These are phyloP conservation scores for Chlorella sp. DNA, from an alignment of 139 green algal species.

Conservation along the genomic window DNA sequence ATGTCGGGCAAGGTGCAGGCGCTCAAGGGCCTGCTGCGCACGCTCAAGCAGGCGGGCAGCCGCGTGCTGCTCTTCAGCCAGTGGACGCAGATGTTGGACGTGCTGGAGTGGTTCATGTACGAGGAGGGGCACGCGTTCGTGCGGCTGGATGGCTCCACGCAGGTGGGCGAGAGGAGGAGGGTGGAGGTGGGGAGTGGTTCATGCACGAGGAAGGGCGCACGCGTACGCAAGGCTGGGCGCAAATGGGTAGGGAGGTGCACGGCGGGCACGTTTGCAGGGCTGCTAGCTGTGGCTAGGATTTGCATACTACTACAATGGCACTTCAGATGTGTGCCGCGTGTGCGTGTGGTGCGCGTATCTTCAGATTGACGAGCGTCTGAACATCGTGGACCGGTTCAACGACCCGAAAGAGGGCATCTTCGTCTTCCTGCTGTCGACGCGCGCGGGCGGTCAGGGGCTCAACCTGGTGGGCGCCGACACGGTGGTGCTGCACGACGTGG, in stretches of 20 bases:
- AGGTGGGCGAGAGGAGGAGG: constrained; percentile 28
- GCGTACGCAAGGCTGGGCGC: not conserved
- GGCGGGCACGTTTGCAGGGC: no score
- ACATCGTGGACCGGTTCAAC: constrained; percentile 79
- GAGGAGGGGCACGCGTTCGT: constrained; percentile 50
- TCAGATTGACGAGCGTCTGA: constrained; percentile 70
- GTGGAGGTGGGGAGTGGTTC: not conserved
- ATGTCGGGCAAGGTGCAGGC: constrained; percentile 36
- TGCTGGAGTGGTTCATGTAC: constrained; percentile 81
- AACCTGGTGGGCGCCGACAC: constrained; percentile 95
- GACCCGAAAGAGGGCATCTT: constrained; percentile 60
- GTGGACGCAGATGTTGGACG: constrained; percentile 58
- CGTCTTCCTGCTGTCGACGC: constrained; percentile 89
- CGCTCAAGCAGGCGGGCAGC: constrained; percentile 52
- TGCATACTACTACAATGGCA: not conserved
- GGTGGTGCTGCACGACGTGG: constrained; percentile 90
- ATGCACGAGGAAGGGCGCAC: not conserved
- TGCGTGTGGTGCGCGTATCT: not conserved
- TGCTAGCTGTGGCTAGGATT: not conserved
- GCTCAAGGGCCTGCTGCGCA: constrained; percentile 52
- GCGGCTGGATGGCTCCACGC: constrained; percentile 80
- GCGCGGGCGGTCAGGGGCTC: constrained; percentile 67
- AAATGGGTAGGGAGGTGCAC: no score
- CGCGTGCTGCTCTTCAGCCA: constrained; percentile 79
- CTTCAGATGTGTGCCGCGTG: not conserved